phyloP scores from a whole-genome alignment of 495 filamentous ascomycete genomes.

The Podospora conica region DNA sequence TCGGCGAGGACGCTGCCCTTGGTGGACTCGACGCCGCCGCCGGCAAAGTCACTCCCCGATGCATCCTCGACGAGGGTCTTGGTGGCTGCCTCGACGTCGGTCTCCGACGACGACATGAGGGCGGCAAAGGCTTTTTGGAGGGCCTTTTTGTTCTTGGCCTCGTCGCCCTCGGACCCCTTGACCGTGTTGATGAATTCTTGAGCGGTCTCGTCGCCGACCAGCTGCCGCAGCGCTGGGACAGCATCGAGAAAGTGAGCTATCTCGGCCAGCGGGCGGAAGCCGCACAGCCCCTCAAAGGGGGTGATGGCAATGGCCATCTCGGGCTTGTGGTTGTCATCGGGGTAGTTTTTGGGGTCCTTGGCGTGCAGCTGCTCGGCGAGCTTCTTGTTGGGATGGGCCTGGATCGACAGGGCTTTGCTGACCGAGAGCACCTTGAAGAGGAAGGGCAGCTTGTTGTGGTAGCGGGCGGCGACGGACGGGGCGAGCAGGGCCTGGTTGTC shows the following conservation, averaged over 20 bases:
- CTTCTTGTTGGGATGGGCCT: constrained; percentile 97
- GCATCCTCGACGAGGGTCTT: constrained; percentile 66
- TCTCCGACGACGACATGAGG: constrained; percentile 69
- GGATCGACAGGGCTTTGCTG: constrained; percentile 89
- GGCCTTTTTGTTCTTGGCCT: constrained; percentile 67
- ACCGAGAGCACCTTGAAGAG: constrained; percentile 96
- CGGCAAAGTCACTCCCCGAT: constrained; percentile 56
- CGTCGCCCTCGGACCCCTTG: constrained; percentile 53
- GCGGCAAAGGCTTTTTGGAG: constrained; percentile 66
- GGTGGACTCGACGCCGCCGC: constrained; percentile 52
- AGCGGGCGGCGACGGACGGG: constrained; percentile 56
- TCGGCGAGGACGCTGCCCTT: constrained; percentile 65
- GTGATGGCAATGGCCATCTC: constrained; percentile 99
- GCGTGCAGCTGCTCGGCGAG: constrained; percentile 84
- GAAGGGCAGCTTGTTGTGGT: constrained; percentile 69
- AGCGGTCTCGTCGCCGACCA: constrained; percentile 67
- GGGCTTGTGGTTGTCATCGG: constrained; percentile 98
- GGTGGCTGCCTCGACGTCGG: constrained; percentile 56
- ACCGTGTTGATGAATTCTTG: constrained; percentile 63
- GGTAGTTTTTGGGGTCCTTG: constrained; percentile 87
- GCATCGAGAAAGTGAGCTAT: constrained; percentile 78
- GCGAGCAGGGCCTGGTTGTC: constrained; percentile 81
- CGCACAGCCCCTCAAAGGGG: constrained; percentile 90
- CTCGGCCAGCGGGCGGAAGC: constrained; percentile 82
- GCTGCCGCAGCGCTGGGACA: constrained; percentile 62